A percentile compares a stretch with the other conserved stretches of the same genome.
Conservation (phyloP, 2,329 filamentous ascomycete species). For the Fusarium bulbicola region DNA sequence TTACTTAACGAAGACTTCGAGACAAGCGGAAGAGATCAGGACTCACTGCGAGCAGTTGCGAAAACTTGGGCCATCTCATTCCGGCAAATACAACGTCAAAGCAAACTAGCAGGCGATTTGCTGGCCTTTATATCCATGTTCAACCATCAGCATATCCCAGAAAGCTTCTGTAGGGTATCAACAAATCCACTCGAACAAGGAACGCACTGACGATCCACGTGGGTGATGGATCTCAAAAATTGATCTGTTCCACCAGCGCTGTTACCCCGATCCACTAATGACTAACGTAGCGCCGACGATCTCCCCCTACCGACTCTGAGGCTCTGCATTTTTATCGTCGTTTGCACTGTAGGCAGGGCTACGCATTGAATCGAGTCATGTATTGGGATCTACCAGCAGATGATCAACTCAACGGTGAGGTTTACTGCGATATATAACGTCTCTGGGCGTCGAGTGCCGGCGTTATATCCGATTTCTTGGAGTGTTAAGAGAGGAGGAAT, state of each 20-base stretch:
- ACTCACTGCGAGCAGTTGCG: background rate
- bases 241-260: background rate
- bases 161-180: background rate
- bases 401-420: too few species aligned
- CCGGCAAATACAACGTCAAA: background rate
- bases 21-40: background rate
- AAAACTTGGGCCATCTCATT: background rate
- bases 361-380: background rate
- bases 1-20: background rate
- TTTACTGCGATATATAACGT: rapidly evolving
- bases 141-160: background rate
- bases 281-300: background rate
- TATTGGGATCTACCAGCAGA: background rate
- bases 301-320: background rate
- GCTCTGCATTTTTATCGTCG: background rate
- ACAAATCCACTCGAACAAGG: background rate
- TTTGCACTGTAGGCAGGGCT: background rate
- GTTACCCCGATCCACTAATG: background rate
- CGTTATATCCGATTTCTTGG: background rate
- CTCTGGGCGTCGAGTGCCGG: background rate
- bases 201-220: background rate
- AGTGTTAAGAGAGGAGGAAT: background rate
- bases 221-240: background rate
- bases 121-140: rapidly evolving
- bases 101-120: background rate